Conservation (phyloP, 345 rosid genomes). For the Microthlaspi erraticum region DNA sequence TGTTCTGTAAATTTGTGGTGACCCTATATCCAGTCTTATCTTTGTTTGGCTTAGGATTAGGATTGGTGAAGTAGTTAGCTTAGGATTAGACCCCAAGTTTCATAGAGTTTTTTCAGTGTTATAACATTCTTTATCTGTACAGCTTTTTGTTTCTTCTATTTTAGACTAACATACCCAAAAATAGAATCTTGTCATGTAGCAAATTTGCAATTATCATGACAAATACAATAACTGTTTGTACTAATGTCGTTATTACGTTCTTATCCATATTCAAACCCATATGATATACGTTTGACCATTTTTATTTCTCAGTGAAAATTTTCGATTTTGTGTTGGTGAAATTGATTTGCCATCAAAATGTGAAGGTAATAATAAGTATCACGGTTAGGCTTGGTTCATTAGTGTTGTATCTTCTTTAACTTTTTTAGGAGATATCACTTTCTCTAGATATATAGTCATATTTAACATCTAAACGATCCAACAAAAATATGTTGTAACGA, state of each 20-base stretch:
- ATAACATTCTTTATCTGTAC: neutral
- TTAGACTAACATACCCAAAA: slow-evolving; percentile 3
- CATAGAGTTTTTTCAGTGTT: neutral
- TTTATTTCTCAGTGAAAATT: neutral
- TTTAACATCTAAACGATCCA: too few species aligned
- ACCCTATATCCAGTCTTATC: too few species aligned
- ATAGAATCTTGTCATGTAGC: neutral
- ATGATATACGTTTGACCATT: too few species aligned
- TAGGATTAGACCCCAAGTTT: neutral
- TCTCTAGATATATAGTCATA: too few species aligned
- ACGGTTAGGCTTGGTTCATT: neutral
- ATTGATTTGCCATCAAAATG: neutral
- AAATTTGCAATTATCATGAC: too few species aligned
- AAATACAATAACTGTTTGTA: too few species aligned
- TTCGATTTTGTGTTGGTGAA: neutral
- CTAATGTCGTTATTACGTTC: too few species aligned
- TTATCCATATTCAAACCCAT: too few species aligned
- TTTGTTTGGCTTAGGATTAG: slow-evolving; percentile 18
- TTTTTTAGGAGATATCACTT: too few species aligned
- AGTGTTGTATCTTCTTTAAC: too few species aligned
- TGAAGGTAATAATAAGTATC: neutral
- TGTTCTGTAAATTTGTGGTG: slow-evolving; percentile 6
- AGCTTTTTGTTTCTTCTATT: neutral
- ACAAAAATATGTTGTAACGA: neutral
- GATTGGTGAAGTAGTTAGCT: neutral